Percentiles rank a stretch among this genome's conserved stretches.
Evolutionary conservation across 164 flowering plant species (phyloP).

Genomic region (Nelumbo lutea): DNA sequence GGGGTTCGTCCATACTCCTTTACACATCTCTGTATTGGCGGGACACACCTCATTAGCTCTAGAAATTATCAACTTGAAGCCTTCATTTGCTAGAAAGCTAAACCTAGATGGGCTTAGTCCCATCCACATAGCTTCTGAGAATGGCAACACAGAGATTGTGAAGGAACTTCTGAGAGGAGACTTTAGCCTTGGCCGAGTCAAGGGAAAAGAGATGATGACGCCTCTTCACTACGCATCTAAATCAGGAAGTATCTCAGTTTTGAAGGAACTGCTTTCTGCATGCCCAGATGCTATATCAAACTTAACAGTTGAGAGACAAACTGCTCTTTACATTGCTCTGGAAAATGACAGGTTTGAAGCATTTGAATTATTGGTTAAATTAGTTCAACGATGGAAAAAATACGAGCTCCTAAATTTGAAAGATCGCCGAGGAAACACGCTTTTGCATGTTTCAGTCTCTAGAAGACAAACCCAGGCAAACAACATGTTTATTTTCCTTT

Average conservation of each 20-base stretch:
- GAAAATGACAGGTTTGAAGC: neutral
- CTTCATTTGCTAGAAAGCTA: neutral
- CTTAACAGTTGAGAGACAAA: neutral
- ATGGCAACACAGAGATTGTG: neutral
- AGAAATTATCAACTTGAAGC: neutral
- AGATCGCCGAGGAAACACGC: constrained; percentile 10
- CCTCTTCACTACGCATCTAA: constrained; percentile 6
- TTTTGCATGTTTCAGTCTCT: constrained; percentile 10
- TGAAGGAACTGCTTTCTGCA: neutral
- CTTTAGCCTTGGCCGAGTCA: neutral
- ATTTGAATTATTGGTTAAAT: neutral
- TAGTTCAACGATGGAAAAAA: neutral
- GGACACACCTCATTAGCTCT: neutral
- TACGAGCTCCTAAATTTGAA: neutral
- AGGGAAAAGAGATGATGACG: constrained; percentile 1
- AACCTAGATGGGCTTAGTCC: neutral
- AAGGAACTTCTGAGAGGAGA: neutral
- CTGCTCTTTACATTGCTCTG: constrained; percentile 2
- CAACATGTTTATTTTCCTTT: neutral
- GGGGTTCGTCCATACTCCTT: too few species aligned
- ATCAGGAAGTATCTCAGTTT: neutral
- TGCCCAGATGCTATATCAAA: neutral
- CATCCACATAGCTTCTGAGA: neutral
- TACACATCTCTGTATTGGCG: too few species aligned
- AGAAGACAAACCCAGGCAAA: neutral